These are phyloP conservation scores for Geoglossum cookeanum DNA, from an alignment of 2,329 filamentous ascomycete genomes.

Conservation along the genomic window DNA sequence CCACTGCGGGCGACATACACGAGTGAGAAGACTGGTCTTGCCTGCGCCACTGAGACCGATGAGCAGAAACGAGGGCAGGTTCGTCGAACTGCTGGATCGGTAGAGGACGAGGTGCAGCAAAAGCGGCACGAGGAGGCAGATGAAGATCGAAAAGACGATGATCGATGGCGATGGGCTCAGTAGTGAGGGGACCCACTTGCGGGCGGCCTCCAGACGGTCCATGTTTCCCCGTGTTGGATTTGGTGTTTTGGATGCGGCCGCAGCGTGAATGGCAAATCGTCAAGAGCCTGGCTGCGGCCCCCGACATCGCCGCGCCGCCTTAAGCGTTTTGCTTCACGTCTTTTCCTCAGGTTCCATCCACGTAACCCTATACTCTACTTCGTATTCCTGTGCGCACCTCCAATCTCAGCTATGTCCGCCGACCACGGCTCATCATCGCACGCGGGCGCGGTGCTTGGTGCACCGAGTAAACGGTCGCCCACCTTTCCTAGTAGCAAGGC, in stretches of 20 bases:
- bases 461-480: neutral
- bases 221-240: constrained; percentile 3
- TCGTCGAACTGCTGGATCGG: constrained; percentile 42
- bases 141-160: constrained; percentile 47
- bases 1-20: constrained; percentile 28
- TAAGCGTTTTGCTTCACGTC: neutral
- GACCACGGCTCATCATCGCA: neutral
- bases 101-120: constrained; percentile 61
- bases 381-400: neutral
- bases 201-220: constrained; percentile 18
- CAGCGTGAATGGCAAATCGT: neutral
- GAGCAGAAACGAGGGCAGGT: constrained; percentile 59
- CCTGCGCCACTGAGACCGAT: constrained; percentile 65
- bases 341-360: neutral
- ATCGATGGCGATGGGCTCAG: constrained; percentile 40
- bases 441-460: too few species aligned
- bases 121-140: constrained; percentile 56
- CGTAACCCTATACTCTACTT: neutral
- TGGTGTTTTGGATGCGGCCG: neutral
- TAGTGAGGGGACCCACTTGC: constrained; percentile 14
- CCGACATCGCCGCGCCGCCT: neutral
- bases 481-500: neutral
- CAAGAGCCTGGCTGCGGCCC: neutral
- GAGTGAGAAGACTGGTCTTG: constrained; percentile 74
- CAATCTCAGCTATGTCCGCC: neutral